A percentile compares a stretch with the other conserved stretches of the same genome.
phyloP scores from a whole-genome alignment of 805 yeast genomes.

The Sugiyamaella marilandica region DNA sequence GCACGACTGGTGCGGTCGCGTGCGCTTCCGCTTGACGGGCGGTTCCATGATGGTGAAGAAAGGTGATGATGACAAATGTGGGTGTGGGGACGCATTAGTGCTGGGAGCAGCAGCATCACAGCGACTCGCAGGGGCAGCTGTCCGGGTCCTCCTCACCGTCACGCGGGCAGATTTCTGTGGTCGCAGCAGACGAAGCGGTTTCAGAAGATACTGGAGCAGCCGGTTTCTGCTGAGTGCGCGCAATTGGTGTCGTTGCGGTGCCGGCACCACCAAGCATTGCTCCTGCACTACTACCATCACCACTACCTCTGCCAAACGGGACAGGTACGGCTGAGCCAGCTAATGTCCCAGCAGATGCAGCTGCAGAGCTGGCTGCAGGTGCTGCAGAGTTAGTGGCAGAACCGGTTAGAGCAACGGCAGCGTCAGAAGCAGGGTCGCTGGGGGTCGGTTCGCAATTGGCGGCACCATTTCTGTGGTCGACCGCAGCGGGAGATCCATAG shows the following conservation, averaged over 20 bases:
- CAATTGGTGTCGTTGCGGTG: background rate
- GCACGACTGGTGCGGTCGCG: constrained; percentile 17
- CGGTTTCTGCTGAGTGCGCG: background rate
- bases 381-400: no score
- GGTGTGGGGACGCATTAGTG: constrained; percentile 2
- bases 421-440: no score
- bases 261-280: no score
- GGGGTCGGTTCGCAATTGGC: background rate
- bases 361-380: no score
- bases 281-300: no score
- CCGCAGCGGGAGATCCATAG: background rate
- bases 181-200: no score
- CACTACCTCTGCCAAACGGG: no score
- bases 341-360: no score
- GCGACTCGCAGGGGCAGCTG: background rate
- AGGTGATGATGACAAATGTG: background rate
- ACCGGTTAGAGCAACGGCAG: no score
- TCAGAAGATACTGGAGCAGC: background rate
- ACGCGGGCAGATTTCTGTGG: no score
- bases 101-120: no score
- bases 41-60: constrained; percentile 3
- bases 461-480: background rate
- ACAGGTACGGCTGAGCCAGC: no score
- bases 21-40: constrained; percentile 7
- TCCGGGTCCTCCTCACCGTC: background rate